Percentiles rank a stretch among this genome's conserved stretches.
Evolutionary conservation across 148 eudicot genomes (phyloP).

Genomic region (Vaccinium macrocarpon): DNA sequence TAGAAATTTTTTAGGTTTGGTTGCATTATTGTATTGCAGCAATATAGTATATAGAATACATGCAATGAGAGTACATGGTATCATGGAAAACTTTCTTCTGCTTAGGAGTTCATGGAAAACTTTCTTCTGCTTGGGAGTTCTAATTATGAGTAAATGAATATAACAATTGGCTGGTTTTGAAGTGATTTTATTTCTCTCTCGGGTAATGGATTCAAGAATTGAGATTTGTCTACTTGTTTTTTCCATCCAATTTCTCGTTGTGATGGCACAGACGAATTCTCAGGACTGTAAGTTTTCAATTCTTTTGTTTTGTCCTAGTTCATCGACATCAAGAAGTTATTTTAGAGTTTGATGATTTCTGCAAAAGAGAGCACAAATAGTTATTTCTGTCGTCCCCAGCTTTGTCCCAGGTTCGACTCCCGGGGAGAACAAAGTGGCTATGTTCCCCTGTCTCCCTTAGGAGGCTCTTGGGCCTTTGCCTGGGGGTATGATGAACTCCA

Average conservation of each 20-base stretch:
- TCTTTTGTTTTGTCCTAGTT: background rate
- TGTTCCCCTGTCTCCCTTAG: too few relatives aligned
- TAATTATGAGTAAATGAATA: background rate
- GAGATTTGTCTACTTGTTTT: slow-evolving; percentile 16
- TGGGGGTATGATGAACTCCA: too few relatives aligned
- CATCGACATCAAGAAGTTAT: background rate
- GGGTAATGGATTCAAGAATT: slow-evolving; percentile 28
- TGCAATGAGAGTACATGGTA: background rate
- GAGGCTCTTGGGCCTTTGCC: too few relatives aligned
- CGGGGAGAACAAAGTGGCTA: too few relatives aligned
- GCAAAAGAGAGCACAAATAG: background rate
- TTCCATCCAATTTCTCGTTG: slow-evolving; percentile 23
- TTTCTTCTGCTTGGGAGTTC: background rate
- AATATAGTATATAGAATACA: background rate
- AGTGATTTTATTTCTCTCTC: background rate
- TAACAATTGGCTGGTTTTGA: background rate
- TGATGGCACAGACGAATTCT: slow-evolving; percentile 28
- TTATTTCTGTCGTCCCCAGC: too few relatives aligned
- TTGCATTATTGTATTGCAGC: background rate
- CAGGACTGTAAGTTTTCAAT: slow-evolving; percentile 54
- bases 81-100: too few relatives aligned
- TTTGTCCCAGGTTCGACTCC: too few relatives aligned
- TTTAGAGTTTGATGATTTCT: background rate
- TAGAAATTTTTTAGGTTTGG: background rate
- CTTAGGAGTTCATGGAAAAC: too few relatives aligned